Evolutionary conservation across 2,329 filamentous ascomycete species (phyloP).

Genomic region (Hawksworthiomyces lignivorus): DNA sequence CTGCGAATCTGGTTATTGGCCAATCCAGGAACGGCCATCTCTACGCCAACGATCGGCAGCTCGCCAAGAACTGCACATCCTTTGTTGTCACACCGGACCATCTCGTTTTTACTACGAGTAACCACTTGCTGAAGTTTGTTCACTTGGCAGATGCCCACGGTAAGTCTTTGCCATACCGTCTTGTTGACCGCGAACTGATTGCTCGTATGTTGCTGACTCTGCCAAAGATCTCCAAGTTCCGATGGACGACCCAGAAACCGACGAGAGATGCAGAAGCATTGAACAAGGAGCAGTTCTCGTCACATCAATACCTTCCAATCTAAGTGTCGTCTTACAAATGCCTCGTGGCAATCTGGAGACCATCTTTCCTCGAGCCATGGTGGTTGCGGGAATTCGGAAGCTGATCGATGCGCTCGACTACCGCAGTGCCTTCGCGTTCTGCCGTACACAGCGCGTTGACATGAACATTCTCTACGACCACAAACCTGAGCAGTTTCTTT

Average conservation of each 20-base stretch:
- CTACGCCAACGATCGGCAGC: constrained; percentile 64
- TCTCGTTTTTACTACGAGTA: constrained; percentile 85
- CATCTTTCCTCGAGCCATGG: constrained; percentile 85
- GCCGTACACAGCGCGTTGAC: constrained; percentile 87
- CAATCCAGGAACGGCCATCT: constrained; percentile 70
- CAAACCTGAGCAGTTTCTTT: constrained; percentile 76
- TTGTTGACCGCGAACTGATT: too few relatives aligned
- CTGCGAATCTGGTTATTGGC: constrained; percentile 43
- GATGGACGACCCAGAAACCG: constrained; percentile 78
- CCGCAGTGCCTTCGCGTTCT: constrained; percentile 74
- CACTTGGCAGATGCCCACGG: constrained; percentile 64
- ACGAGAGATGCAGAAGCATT: constrained; percentile 86
- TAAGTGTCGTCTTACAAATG: constrained; percentile 86
- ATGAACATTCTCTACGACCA: constrained; percentile 98
- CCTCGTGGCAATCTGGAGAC: constrained; percentile 93
- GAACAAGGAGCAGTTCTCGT: constrained; percentile 84
- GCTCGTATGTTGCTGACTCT: too few relatives aligned
- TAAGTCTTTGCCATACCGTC: constrained; percentile 27
- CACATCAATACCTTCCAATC: constrained; percentile 80
- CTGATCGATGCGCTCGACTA: constrained; percentile 78
- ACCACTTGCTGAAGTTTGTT: constrained; percentile 89
- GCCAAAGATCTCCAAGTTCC: constrained; percentile 68
- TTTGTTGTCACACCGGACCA: constrained; percentile 76
- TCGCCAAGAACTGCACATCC: constrained; percentile 86
- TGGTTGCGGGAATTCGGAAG: constrained; percentile 78